Evolutionary conservation across 345 rosid genomes (phyloP).

Genomic region (Eucalyptus victrix): DNA sequence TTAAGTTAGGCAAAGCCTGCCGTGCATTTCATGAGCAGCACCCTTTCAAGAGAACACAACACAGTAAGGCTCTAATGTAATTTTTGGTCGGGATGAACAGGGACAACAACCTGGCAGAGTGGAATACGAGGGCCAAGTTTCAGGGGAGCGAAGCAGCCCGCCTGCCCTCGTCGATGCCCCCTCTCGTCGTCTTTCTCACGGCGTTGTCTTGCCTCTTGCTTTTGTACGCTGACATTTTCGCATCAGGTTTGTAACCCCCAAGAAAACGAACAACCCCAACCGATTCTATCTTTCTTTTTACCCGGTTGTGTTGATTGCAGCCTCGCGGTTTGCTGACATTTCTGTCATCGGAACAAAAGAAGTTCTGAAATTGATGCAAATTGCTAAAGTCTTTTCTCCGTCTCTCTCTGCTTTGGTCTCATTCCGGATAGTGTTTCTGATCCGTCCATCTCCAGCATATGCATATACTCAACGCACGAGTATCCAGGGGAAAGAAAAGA

Average conservation of each 20-base stretch:
- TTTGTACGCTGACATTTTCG: not conserved
- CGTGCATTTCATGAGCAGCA: too few relatives aligned
- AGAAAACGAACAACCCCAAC: not conserved
- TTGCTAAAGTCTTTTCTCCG: not conserved
- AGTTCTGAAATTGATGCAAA: not conserved
- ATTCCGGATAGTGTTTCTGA: not conserved
- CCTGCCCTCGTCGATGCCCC: constrained; percentile 1
- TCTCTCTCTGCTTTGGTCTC: not conserved
- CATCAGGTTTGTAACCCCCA: not conserved
- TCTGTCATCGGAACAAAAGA: not conserved
- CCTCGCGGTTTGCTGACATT: not conserved
- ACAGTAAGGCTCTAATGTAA: not conserved
- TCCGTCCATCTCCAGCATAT: not conserved
- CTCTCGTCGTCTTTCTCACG: constrained; percentile 5
- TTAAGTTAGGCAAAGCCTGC: too few relatives aligned
- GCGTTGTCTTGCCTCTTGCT: constrained; percentile 8
- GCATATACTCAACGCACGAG: not conserved
- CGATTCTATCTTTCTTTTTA: not conserved
- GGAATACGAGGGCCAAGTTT: constrained; percentile 57
- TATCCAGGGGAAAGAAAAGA: not conserved
- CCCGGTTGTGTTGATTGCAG: not conserved
- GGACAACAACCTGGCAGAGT: constrained; percentile 77
- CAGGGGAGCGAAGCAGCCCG: constrained; percentile 20
- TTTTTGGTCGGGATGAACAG: constrained; percentile 12
- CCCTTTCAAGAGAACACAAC: too few relatives aligned